These are phyloP conservation scores for Aegle marmelos DNA, from an alignment of 345 rosid genomes.

Conservation along the genomic window DNA sequence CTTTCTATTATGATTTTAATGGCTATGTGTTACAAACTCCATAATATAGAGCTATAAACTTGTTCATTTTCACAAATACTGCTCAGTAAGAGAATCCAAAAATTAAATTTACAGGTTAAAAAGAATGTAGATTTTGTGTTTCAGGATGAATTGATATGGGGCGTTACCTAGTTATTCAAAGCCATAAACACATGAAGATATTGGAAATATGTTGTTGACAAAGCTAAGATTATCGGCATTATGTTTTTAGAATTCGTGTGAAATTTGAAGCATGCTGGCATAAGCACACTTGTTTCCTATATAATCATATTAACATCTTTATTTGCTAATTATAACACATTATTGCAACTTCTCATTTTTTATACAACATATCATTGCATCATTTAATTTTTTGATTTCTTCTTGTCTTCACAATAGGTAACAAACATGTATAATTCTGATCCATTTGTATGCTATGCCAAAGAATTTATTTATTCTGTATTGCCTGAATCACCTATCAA, in stretches of 20 bases:
- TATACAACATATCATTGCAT: background rate
- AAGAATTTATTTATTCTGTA: conserved; percentile 36
- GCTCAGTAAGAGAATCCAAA: too few species aligned
- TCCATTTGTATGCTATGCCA: conserved; percentile 26
- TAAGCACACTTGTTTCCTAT: conserved; percentile 61
- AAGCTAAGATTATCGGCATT: background rate
- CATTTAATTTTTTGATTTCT: too few species aligned
- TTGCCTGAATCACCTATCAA: conserved; percentile 48
- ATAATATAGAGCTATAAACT: background rate
- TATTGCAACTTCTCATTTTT: background rate
- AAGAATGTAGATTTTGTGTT: background rate
- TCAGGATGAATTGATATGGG: conserved; percentile 90
- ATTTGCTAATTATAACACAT: background rate
- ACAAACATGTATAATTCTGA: conserved; percentile 2
- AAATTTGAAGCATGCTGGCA: conserved; percentile 74
- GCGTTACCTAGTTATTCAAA: conserved; percentile 72
- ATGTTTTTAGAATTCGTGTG: conserved; percentile 62
- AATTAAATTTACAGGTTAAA: background rate
- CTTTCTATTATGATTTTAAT: conserved; percentile 60
- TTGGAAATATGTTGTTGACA: conserved; percentile 30
- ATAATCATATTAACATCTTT: conserved; percentile 21
- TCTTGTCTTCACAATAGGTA: conserved; percentile 11
- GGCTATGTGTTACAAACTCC: conserved; percentile 46
- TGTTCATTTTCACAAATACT: background rate
- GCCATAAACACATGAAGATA: conserved; percentile 50